Evolutionary conservation across 768 basidiomycete species (phyloP).

Genomic region (Mycena galopus): DNA sequence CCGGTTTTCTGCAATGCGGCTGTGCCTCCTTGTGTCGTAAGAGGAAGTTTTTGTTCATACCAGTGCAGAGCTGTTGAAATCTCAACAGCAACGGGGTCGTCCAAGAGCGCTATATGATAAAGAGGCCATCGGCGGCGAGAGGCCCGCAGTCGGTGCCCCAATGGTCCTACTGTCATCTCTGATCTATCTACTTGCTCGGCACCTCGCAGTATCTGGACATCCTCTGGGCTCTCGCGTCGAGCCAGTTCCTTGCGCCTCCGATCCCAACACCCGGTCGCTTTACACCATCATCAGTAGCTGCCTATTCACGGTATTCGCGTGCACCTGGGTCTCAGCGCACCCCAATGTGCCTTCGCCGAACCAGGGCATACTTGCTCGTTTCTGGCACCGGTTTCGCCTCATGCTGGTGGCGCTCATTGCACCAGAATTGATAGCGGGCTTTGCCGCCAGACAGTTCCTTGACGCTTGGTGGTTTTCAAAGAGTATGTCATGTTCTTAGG

Average conservation of each 20-base stretch:
- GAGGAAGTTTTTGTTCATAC: too few species aligned
- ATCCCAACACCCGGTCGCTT: neutral
- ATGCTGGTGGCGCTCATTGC: neutral
- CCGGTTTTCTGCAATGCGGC: too few species aligned
- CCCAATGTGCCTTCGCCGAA: neutral
- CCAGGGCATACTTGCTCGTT: neutral
- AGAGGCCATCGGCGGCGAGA: neutral
- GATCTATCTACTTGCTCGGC: neutral
- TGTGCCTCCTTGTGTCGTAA: too few species aligned
- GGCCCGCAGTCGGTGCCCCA: too few species aligned
- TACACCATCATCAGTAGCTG: neutral
- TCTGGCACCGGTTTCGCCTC: neutral
- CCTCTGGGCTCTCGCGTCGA: neutral
- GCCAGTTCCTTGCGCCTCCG: neutral
- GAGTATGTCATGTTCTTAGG: neutral
- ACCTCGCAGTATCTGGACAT: neutral
- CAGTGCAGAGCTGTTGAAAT: too few species aligned
- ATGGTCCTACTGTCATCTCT: neutral
- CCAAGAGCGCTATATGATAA: too few species aligned
- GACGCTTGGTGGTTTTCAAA: neutral
- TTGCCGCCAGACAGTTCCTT: neutral
- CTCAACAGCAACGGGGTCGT: neutral
- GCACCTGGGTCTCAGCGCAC: slow-evolving; percentile 1
- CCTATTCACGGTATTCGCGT: neutral
- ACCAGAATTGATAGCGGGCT: neutral